Evolutionary conservation across 352 stramenopile genomes (phyloP).

Genomic region (Elongisporangium anandrum): DNA sequence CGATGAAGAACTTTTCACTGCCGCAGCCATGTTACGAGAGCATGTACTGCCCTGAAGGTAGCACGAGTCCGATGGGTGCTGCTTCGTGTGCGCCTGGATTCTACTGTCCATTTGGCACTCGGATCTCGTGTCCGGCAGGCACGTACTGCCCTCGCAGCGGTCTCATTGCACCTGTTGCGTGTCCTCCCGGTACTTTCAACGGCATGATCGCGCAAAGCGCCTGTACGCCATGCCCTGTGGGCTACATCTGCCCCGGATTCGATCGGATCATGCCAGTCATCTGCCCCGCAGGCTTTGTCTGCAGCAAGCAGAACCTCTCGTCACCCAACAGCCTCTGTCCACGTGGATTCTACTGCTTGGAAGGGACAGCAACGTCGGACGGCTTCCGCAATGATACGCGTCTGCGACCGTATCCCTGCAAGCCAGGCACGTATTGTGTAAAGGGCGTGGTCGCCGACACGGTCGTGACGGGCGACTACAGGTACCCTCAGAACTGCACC

Average conservation of each 20-base stretch:
- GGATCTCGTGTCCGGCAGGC: constrained; percentile 87
- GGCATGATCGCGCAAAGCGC: constrained; percentile 87
- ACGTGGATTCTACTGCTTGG: constrained; percentile 93
- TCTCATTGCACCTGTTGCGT: constrained; percentile 82
- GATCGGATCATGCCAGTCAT: constrained; percentile 88
- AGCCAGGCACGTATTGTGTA: constrained; percentile 94
- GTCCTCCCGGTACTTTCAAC: constrained; percentile 92
- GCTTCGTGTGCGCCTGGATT: constrained; percentile 86
- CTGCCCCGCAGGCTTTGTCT: constrained; percentile 92
- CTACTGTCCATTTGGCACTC: constrained; percentile 90
- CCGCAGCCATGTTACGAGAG: constrained; percentile 86
- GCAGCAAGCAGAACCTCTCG: constrained; percentile 74
- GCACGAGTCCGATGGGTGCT: constrained; percentile 67
- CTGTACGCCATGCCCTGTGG: constrained; percentile 87
- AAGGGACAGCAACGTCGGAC: constrained; percentile 93
- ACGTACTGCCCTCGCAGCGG: constrained; percentile 90
- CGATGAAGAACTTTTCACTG: constrained; percentile 88
- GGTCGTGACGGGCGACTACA: constrained; percentile 83
- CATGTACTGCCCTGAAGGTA: constrained; percentile 92
- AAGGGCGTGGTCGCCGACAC: constrained; percentile 90
- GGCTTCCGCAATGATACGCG: constrained; percentile 96
- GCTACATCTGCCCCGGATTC: constrained; percentile 94
- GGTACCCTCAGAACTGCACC: constrained; percentile 91
- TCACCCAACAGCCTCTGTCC: constrained; percentile 93
- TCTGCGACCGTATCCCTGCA: constrained; percentile 93